These are phyloP conservation scores for Bruguiera gymnorhiza DNA, from an alignment of 345 rosid genomes.

Conservation along the genomic window DNA sequence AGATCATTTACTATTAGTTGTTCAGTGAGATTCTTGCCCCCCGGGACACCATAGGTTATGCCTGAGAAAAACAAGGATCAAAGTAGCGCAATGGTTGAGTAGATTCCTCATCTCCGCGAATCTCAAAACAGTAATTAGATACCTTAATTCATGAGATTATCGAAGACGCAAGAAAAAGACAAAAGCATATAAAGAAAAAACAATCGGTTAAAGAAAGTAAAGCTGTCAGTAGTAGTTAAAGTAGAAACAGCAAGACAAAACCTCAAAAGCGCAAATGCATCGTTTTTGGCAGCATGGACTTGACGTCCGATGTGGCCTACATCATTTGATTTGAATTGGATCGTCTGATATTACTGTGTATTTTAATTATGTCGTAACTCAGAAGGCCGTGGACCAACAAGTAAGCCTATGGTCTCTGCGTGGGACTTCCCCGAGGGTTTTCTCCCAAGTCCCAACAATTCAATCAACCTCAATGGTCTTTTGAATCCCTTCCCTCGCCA, in stretches of 20 bases:
- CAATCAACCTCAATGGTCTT: too few species aligned
- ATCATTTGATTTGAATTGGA: background rate
- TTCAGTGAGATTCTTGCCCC: background rate
- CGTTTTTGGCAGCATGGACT: constrained; percentile 4
- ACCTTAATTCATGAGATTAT: background rate
- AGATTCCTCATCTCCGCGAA: background rate
- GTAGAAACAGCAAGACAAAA: background rate
- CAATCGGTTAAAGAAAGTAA: too few species aligned
- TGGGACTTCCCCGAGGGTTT: too few species aligned
- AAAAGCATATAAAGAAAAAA: background rate
- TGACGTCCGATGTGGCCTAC: background rate
- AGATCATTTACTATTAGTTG: background rate
- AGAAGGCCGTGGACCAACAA: too few species aligned
- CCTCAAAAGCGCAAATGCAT: background rate
- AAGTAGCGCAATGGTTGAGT: background rate
- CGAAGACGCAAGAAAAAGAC: background rate
- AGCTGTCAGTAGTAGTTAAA: too few species aligned
- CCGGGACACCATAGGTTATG: background rate
- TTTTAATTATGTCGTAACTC: too few species aligned
- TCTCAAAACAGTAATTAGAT: constrained; percentile 1
- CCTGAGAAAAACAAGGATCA: constrained; percentile 2
- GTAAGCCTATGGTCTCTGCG: too few species aligned
- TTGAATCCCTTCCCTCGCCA: too few species aligned
- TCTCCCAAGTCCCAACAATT: too few species aligned
- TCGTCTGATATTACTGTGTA: background rate